A percentile compares a stretch with the other conserved stretches of the same genome.
These are phyloP conservation scores for Pharnaceum exiguum DNA, from an alignment of 148 eudicot species.

Conservation along the genomic window DNA sequence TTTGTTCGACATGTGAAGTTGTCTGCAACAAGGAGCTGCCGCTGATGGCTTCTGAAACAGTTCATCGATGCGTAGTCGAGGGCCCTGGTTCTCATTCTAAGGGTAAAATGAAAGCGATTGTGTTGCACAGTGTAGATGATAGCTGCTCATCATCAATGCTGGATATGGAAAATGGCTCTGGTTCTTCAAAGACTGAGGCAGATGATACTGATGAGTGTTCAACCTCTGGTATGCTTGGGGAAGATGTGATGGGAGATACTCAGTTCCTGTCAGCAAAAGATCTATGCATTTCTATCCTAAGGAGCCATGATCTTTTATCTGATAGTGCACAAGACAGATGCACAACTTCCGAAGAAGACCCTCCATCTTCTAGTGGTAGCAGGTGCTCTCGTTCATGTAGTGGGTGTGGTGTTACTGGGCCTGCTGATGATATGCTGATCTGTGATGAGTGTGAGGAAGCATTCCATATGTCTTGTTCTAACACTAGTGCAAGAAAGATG, in stretches of 20 bases:
- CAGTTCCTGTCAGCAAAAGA: conserved; percentile 48
- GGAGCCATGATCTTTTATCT: conserved; percentile 48
- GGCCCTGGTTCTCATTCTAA: conserved; percentile 35
- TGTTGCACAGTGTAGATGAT: conserved; percentile 51
- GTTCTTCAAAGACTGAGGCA: conserved; percentile 45
- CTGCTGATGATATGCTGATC: conserved; percentile 51
- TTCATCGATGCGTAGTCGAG: conserved; percentile 27
- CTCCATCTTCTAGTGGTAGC: conserved; percentile 23
- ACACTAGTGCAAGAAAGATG: conserved; percentile 34
- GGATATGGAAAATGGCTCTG: conserved; percentile 42
- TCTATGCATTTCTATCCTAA: conserved; percentile 55
- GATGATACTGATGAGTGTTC: conserved; percentile 86
- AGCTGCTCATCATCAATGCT: conserved; percentile 81
- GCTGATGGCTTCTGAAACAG: conserved; percentile 28
- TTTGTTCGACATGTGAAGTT: conserved; percentile 22
- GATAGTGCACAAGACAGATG: conserved; percentile 17
- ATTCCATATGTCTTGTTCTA: conserved; percentile 71
- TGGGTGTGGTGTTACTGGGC: conserved; percentile 46
- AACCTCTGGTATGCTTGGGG: conserved; percentile 58
- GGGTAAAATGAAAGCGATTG: conserved; percentile 23
- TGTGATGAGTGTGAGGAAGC: conserved; percentile 90
- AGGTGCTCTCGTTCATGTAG: conserved; percentile 43
- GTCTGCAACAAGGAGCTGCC: conserved; percentile 23
- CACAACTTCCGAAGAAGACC: conserved; percentile 20
- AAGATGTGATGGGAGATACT: conserved; percentile 34